Evolutionary conservation across 805 yeast species (phyloP).

Genomic region (Wickerhamiella kazuoi): DNA sequence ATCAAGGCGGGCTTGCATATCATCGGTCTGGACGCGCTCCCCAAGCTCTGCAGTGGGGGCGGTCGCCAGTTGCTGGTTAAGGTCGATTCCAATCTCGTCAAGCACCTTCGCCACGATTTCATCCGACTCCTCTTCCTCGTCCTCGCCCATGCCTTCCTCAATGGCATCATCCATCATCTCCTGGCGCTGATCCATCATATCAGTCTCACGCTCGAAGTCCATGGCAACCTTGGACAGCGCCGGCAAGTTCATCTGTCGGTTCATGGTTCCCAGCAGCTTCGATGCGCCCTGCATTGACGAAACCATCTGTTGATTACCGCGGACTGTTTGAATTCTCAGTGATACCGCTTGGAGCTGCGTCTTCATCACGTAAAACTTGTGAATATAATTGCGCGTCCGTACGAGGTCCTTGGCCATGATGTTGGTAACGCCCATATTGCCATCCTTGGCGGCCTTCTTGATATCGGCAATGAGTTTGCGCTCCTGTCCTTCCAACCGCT

Average conservation of each 20-base stretch:
- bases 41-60: constrained; percentile 34
- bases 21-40: constrained; percentile 44
- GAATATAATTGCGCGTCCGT: constrained; percentile 65
- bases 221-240: constrained; percentile 76
- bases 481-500: constrained; percentile 78
- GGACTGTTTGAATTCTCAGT: constrained; percentile 74
- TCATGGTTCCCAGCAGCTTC: constrained; percentile 66
- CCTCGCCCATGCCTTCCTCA: constrained; percentile 91
- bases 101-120: constrained; percentile 80
- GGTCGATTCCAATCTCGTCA: constrained; percentile 89
- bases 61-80: constrained; percentile 32
- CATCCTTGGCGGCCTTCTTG: constrained; percentile 77
- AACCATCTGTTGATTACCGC: constrained; percentile 92
- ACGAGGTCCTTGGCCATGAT: constrained; percentile 92
- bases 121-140: constrained; percentile 70
- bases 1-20: constrained; percentile 72
- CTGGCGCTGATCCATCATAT: constrained; percentile 95
- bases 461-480: constrained; percentile 72
- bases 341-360: constrained; percentile 92
- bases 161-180: constrained; percentile 98
- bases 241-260: constrained; percentile 76
- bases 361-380: constrained; percentile 81
- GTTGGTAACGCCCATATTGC: constrained; percentile 76
- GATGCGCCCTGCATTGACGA: constrained; percentile 90
- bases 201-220: constrained; percentile 90